Conservation (phyloP, 1,284 basidiomycete genomes). For the Stereum hirsutum region DNA sequence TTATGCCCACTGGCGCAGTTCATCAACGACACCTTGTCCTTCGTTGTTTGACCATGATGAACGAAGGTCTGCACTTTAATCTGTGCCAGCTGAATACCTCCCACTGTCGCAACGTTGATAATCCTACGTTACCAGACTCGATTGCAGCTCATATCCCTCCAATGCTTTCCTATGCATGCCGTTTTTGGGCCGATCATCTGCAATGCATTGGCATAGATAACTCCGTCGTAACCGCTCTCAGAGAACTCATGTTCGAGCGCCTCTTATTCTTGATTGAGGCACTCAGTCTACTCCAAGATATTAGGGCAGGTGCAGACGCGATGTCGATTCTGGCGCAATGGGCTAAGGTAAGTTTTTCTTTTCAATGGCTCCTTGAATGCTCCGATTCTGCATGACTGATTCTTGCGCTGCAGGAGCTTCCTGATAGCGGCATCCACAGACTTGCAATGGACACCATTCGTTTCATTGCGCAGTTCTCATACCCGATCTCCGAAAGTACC, state of each 20-base stretch:
- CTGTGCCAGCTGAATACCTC: background rate
- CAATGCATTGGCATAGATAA: too few species aligned
- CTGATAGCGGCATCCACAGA: background rate
- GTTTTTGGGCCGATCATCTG: background rate
- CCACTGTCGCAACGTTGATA: background rate
- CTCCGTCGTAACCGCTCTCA: too few species aligned
- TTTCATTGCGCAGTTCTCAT: background rate
- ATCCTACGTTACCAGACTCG: background rate
- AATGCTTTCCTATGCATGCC: background rate
- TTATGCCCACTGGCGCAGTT: too few species aligned
- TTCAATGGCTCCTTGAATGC: background rate
- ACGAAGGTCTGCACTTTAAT: background rate
- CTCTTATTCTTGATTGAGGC: background rate
- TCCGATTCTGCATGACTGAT: background rate
- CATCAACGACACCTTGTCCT: too few species aligned
- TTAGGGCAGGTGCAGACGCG: background rate
- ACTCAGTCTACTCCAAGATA: background rate
- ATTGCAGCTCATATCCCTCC: background rate
- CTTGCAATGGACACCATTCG: background rate
- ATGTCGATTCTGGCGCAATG: background rate
- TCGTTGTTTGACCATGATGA: background rate
- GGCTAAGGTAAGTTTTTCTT: background rate
- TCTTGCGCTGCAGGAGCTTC: background rate
- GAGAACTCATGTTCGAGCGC: too few species aligned
- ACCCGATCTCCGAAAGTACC: background rate